Base-by-base conservation (phyloP, 257 asterid species). In the Ophiorrhiza pumila region DNA sequence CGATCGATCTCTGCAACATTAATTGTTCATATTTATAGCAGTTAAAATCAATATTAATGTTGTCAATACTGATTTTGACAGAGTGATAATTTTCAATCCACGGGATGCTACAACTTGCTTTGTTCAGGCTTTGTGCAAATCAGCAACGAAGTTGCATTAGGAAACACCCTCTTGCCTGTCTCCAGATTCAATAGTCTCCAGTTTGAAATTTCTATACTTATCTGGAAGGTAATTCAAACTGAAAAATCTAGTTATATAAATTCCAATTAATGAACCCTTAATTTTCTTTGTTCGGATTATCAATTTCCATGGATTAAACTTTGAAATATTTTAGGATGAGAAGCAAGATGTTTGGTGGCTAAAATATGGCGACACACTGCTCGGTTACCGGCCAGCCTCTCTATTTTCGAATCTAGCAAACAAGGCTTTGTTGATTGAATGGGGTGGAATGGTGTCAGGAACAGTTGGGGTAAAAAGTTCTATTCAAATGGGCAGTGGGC, bases 71-170 rank as follows among this genome's bases (percentile, higher is more conserved):
- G n/a, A n/a, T n/a, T n/a, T n/a, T n/a, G n/a, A n/a, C n/a, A 78
- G 85, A 78, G 75, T 23, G 85, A 81, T 74, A 59, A 72, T 58
- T 74, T 56, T 66, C 63, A 62, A 6, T 45, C 76, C 2, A 81
- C 85, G 2, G 85, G 82, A n/a, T 81, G 85, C 60, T 71, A 71
- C 69, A 74, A 80, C 62, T n/a, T n/a, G n/a, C n/a, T n/a, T n/a
- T 80, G 85, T 60, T 65, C 82, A 7, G 82, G 84, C 43, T 80
- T 80, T 74, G 76, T 80, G 57, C 84, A 80, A 43, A 77, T 65
- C 61, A 77, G 52, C 39, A 64, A 70, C 58, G 43, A 42, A 69
- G 57, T 80, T 35, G 45, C 71, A 50, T 42, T 80, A 27, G 85
- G 77, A 55, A 80, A 72, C 14, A 47, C 64, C 27, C 59, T 78